Conservation (phyloP, 208 protist species). For the Trypanosoma boissoni region DNA sequence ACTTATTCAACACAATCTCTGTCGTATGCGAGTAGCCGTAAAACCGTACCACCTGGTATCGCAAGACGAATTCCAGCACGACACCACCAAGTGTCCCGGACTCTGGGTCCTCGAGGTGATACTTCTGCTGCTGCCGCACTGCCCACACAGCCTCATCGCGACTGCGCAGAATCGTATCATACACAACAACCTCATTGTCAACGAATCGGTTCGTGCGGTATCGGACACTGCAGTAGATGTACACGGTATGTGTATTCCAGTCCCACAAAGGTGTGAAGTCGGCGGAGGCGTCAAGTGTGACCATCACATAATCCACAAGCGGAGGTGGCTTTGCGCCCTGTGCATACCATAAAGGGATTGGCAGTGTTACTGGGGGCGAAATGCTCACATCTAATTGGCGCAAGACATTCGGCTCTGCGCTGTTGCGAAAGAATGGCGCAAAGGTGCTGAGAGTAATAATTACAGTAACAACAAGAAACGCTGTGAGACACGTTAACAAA, state of each 20-base stretch:
- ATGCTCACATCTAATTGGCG: slow-evolving; percentile 28
- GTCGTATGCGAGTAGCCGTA: slow-evolving; percentile 59
- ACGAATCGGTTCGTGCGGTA: slow-evolving; percentile 32
- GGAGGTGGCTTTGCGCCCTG: slow-evolving; percentile 15
- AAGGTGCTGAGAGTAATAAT: slow-evolving; percentile 40
- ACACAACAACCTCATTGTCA: slow-evolving; percentile 53
- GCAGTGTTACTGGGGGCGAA: slow-evolving; percentile 24
- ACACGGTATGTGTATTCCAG: slow-evolving; percentile 83
- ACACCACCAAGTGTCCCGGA: slow-evolving; percentile 17
- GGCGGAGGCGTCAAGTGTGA: slow-evolving; percentile 33
- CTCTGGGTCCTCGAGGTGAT: slow-evolving; percentile 45
- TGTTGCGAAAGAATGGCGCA: slow-evolving; percentile 21
- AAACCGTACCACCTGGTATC: slow-evolving; percentile 77
- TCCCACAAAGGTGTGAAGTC: slow-evolving; percentile 62
- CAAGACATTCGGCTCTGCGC: slow-evolving; percentile 24
- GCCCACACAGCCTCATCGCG: slow-evolving; percentile 14
- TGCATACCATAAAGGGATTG: slow-evolving; percentile 9
- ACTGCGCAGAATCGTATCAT: slow-evolving; percentile 47
- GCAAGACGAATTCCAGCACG: slow-evolving; percentile 46
- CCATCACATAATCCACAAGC: slow-evolving; percentile 28
- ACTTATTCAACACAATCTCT: slow-evolving; percentile 30
- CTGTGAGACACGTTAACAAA: slow-evolving; percentile 26
- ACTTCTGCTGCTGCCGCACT: slow-evolving; percentile 39
- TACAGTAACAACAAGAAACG: slow-evolving; percentile 27
- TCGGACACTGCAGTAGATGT: slow-evolving; percentile 50